Evolutionary conservation across 2,329 filamentous ascomycete species (phyloP), one percentile per base, ranked within the genome.

Genomic region (Fusarium transvaalense): DNA sequence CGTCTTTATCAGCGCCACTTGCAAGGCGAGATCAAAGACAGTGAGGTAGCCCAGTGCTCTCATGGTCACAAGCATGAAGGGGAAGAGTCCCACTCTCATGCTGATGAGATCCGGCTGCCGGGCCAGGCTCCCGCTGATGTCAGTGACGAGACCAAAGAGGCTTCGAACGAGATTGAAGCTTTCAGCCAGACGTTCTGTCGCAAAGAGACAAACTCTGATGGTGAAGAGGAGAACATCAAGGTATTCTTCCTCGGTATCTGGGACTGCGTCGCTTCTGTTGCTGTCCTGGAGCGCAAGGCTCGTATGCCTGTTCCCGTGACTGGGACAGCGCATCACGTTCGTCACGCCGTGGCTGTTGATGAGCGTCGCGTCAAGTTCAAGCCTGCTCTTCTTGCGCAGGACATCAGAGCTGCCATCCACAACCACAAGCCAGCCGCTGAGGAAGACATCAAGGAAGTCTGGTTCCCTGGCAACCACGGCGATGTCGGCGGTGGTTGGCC

Each of bases 341-440:
- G 85, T 2, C 85, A 87, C 55, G 85, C 85, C 2, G 83, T 87
- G 4, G 81, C 83, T 6, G 79, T 86, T 14, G 83, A 87, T 63
- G 85, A 87, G 71, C 79, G 84, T 2, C 82, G 85, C 8, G 81
- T 85, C 60, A 87, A 87, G 72, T 87, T 87, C 78, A 85, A 85
- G 71, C 79, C 83, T 0, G 83, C 83, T 0, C 77, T 86, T 2
- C 76, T 86, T 5, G 76, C 78, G 1, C 81, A 82, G 56, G 81
- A 83, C 34, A 77, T 78, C 21, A 59, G 63, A 45, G 72, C 75
- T 6, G 66, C 66, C 23, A 61, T 63, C 2, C 43, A 75, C 2
- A 60, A 74, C 17, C 55, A 71, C 1, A 62, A 75, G 3, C n/a
- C 47, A 19, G 38, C 43, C 2, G 53, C 23, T 5, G 51, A 69